Base-by-base conservation (phyloP, 1,139 yeast species). In the Scheffersomyces illinoinensis region DNA sequence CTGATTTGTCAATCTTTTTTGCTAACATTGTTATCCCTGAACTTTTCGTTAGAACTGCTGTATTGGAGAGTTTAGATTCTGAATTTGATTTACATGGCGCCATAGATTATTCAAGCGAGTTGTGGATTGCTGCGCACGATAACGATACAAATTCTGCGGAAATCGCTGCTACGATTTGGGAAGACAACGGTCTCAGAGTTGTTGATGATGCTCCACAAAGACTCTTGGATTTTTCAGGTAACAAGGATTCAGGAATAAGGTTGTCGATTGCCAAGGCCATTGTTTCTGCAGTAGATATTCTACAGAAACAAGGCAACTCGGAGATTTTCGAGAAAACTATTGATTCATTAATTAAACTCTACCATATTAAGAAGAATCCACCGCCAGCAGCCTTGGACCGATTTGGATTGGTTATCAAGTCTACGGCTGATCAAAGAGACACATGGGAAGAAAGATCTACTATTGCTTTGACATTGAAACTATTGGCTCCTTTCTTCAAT, bases 401-500 rank as follows among this genome's bases (percentile, higher is more conserved):
- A 64, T 93, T 83, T 73, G 98, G 98, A 3, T 80, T 93, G 64
- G 86, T 88, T 10, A 82, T 90, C 53, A 87, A 89, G 64, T 76
- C 88, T 3, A 82, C 90, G 0, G 73, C 81, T 33, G 86, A 80
- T 39, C 86, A 85, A 66, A 83, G 79, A 62, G 98, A 93, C 68
- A 80, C 85, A 5, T 93, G 97, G 97, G 95, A 90, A 69, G 85
- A 83, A 55, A 84, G 99, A 68, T 86, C 93, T 60, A 96, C 97
- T 24, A 80, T 89, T 58, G 97, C 98, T 0, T 73, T 89, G 51
- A 75, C 93, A 0, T 73, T 93, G 56, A 84, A 84, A 62, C 81
- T 85, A 55, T 72, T 91, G 53, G 85, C 92, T 0, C 80, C 85
- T 0, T 71, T 79, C 47, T 81, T 87, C 59, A 64, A 67, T 1